Conservation (phyloP, 129 eudicot genomes). For the Scalesia atractyloides region DNA sequence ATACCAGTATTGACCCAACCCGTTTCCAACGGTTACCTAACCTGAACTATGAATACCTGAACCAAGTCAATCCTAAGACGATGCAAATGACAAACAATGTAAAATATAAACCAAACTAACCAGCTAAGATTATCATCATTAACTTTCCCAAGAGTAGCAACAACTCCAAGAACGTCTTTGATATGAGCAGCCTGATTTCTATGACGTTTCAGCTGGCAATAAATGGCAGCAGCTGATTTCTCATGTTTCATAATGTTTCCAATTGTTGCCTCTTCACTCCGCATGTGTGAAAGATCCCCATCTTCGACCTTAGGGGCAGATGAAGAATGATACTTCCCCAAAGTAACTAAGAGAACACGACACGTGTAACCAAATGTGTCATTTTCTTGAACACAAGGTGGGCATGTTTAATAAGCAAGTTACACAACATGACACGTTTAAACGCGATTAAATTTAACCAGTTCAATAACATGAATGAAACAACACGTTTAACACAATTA, state of each 20-base stretch:
- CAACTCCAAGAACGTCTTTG: constrained; percentile 40
- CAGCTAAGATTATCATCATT: constrained; percentile 35
- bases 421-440: too few species aligned
- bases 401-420: too few species aligned
- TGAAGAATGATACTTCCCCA: constrained; percentile 41
- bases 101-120: constrained; percentile 20
- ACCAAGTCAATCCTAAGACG: not conserved
- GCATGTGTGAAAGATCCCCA: constrained; percentile 33
- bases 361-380: too few species aligned
- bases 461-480: too few species aligned
- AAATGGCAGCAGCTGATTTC: constrained; percentile 44
- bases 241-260: constrained; percentile 31
- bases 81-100: constrained; percentile 2
- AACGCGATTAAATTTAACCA: too few species aligned
- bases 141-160: constrained; percentile 42
- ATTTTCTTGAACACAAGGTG: too few species aligned
- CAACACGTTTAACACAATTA: too few species aligned
- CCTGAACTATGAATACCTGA: not conserved
- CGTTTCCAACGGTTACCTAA: not conserved
- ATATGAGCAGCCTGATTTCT: constrained; percentile 33
- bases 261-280: constrained; percentile 37
- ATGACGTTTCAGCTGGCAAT: constrained; percentile 31
- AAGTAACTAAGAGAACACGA: constrained; percentile 27
- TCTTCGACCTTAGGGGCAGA: constrained; percentile 30
- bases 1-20: not conserved